Percentiles rank a stretch among this genome's conserved stretches.
These are phyloP conservation scores for Aureobasidium musti DNA, from an alignment of 2,329 filamentous ascomycete species.

Conservation along the genomic window DNA sequence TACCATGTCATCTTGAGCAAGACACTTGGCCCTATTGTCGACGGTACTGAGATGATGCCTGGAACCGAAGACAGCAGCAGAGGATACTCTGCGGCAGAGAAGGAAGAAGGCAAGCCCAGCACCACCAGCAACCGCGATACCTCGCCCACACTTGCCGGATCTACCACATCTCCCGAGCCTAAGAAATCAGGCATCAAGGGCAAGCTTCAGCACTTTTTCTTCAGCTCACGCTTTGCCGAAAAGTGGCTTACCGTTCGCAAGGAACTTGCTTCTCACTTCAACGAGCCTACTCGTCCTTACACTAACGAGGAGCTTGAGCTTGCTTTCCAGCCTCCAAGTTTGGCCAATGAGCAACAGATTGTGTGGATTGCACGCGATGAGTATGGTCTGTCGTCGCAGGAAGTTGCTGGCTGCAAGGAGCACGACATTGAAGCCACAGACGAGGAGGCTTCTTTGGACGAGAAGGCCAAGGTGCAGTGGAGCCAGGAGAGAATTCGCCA, in stretches of 20 bases:
- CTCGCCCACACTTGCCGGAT: conserved; percentile 11
- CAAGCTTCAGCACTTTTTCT: conserved; percentile 29
- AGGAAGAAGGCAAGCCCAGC: conserved; percentile 32
- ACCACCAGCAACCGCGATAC: neutral
- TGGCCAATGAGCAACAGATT: conserved; percentile 48
- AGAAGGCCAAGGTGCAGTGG: conserved; percentile 51
- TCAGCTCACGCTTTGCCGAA: conserved; percentile 1
- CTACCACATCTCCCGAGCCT: neutral
- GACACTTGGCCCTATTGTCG: conserved; percentile 35
- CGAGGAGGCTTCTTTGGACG: conserved; percentile 49
- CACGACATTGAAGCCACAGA: conserved; percentile 48
- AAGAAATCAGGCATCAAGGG: conserved; percentile 20
- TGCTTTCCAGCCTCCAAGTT: conserved; percentile 49
- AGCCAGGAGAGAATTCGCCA: conserved; percentile 46
- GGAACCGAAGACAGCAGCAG: conserved; percentile 38
- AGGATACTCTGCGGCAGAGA: conserved; percentile 33
- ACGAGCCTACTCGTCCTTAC: conserved; percentile 37
- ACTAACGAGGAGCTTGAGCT: conserved; percentile 41
- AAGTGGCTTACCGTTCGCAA: conserved; percentile 18
- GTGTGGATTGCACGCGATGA: conserved; percentile 52
- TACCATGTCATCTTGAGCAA: conserved; percentile 45
- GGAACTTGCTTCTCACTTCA: conserved; percentile 39
- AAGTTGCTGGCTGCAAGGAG: conserved; percentile 47
- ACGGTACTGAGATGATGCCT: conserved; percentile 31
- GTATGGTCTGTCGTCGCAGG: conserved; percentile 47